Evolutionary conservation across 306 rosid species (phyloP).

Genomic region (Canavalia ensiformis): DNA sequence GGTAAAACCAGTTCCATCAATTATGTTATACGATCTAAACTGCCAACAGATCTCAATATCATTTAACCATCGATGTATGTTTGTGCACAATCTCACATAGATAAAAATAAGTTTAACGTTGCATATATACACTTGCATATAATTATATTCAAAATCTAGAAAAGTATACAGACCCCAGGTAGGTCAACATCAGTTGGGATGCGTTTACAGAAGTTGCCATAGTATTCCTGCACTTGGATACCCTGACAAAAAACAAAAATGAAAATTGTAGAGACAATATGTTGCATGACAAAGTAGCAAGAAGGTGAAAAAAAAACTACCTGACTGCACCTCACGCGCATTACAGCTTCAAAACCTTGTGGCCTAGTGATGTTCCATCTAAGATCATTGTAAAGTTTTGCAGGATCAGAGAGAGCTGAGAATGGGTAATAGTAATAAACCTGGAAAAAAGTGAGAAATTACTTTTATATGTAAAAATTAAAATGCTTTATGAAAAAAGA

Average conservation of each 20-base stretch:
- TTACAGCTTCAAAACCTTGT: conserved; percentile 97
- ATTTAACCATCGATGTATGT: conserved; percentile 32
- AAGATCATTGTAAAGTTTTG: conserved; percentile 96
- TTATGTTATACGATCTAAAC: conserved; percentile 9
- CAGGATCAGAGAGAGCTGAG: conserved; percentile 95
- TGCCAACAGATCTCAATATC: conserved; percentile 32
- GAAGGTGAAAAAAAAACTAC: conserved; percentile 53
- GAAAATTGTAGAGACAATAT: conserved; percentile 26
- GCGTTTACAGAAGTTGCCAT: conserved; percentile 93
- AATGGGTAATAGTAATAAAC: conserved; percentile 94
- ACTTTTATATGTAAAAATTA: not conserved
- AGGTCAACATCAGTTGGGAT: conserved; percentile 96
- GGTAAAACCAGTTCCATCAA: not conserved
- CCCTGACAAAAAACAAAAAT: conserved; percentile 67
- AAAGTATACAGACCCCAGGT: conserved; percentile 84
- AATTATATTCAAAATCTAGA: conserved; percentile 40
- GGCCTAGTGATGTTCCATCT: conserved; percentile 98
- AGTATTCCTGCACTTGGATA: conserved; percentile 94
- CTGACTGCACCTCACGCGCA: conserved; percentile 99
- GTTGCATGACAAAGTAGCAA: conserved; percentile 31
- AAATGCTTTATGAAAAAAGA: conserved; percentile 31
- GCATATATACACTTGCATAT: conserved; percentile 29
- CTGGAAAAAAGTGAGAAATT: conserved; percentile 58
- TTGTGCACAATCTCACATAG: conserved; percentile 5
- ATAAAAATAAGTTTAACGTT: conserved; percentile 19